These are phyloP conservation scores for Sphaerosporella brunnea DNA, from an alignment of 495 filamentous ascomycete species.

Conservation along the genomic window DNA sequence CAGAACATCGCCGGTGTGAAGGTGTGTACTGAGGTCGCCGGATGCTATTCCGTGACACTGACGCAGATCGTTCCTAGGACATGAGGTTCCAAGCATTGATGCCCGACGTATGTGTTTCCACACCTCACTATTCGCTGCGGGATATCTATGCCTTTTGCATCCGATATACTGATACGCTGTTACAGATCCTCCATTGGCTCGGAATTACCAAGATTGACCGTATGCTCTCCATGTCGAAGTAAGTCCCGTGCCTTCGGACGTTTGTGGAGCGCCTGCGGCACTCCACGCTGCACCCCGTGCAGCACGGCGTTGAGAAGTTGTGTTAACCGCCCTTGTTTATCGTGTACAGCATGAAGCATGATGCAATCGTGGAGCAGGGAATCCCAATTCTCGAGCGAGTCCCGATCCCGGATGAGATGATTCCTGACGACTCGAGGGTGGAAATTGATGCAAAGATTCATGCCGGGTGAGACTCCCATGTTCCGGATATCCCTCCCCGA, in stretches of 20 bases:
- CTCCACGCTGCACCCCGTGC: no score
- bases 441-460: constrained; percentile 99
- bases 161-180: not conserved
- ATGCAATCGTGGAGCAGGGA: constrained; percentile 90
- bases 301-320: no score
- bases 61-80: constrained; percentile 32
- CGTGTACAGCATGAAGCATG: constrained; percentile 72
- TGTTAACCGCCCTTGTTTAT: constrained; percentile 5
- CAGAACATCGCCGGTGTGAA: constrained; percentile 88
- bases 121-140: not conserved
- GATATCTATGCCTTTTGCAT: not conserved
- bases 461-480: constrained; percentile 49
- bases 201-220: constrained; percentile 97
- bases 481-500: not conserved
- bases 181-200: constrained; percentile 83
- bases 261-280: constrained; percentile 12
- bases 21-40: constrained; percentile 11
- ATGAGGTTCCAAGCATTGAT: constrained; percentile 99
- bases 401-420: constrained; percentile 84
- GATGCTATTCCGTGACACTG: constrained; percentile 1
- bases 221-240: constrained; percentile 98
- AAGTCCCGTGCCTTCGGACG: constrained; percentile 23
- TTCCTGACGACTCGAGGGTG: constrained; percentile 84
- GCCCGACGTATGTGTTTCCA: constrained; percentile 44
- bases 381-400: constrained; percentile 88